Evolutionary conservation across 768 basidiomycete genomes (phyloP).

Genomic region (Asterophora parasitica): DNA sequence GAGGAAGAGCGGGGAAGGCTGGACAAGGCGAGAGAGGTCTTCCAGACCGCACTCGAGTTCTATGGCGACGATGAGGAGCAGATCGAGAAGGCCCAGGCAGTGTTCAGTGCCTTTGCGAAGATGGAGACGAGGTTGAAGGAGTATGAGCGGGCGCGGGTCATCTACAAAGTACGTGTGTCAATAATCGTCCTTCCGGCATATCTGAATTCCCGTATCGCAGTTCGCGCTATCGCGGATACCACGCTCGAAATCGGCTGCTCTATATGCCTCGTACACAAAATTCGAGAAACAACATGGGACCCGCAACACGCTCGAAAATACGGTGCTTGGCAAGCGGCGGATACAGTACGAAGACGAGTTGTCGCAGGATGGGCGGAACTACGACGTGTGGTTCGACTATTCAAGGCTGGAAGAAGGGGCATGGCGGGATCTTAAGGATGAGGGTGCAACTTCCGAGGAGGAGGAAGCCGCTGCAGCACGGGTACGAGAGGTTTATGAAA

Average conservation of each 20-base stretch:
- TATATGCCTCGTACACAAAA: constrained; percentile 93
- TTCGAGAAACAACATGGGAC: constrained; percentile 98
- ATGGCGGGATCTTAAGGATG: constrained; percentile 65
- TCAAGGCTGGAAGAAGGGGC: constrained; percentile 90
- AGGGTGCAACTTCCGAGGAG: constrained; percentile 70
- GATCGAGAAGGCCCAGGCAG: constrained; percentile 94
- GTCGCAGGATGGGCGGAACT: constrained; percentile 85
- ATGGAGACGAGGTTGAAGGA: constrained; percentile 98
- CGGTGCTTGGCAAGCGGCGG: constrained; percentile 94
- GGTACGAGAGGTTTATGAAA: constrained; percentile 91
- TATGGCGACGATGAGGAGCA: constrained; percentile 87
- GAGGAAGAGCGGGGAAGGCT: constrained; percentile 74
- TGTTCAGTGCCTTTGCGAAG: constrained; percentile 90
- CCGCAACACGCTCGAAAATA: constrained; percentile 81
- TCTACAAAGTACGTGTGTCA: constrained; percentile 75
- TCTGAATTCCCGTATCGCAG: constrained; percentile 34
- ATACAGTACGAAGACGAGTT: constrained; percentile 99
- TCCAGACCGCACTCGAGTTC: constrained; percentile 87
- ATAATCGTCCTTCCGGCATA: background rate
- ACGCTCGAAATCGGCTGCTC: constrained; percentile 79
- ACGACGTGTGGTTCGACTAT: constrained; percentile 98
- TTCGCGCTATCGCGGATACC: constrained; percentile 94
- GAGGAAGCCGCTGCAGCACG: constrained; percentile 55
- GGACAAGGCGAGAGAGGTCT: constrained; percentile 82
- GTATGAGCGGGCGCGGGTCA: constrained; percentile 92